A percentile compares a stretch with the other conserved stretches of the same genome.
Conservation (phyloP, 169 alveolate genomes). For the Plasmodium adleri region DNA sequence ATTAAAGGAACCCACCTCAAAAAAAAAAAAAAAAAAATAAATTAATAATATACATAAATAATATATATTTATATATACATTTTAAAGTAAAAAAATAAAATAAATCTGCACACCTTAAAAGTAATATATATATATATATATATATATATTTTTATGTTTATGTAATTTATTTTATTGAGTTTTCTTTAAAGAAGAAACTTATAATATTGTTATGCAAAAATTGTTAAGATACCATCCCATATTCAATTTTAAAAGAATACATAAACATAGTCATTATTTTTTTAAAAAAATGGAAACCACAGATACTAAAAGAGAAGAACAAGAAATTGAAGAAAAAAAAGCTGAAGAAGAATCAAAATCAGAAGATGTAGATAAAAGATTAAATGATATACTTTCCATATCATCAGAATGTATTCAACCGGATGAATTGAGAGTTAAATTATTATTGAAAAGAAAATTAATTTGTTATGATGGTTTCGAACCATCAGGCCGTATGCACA, state of each 20-base stretch:
- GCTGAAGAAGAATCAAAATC: conserved; percentile 28
- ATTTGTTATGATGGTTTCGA: conserved; percentile 99
- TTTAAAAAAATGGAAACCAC: conserved; percentile 24
- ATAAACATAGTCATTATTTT: conserved; percentile 6
- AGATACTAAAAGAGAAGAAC: conserved; percentile 28
- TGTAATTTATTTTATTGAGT: background rate
- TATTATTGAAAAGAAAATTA: conserved; percentile 49
- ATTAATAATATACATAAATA: too few species aligned
- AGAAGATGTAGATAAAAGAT: conserved; percentile 78
- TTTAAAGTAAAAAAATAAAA: background rate
- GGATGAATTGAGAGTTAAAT: conserved; percentile 75
- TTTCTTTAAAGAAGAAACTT: background rate
- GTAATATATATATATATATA: background rate
- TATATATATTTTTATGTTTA: background rate
- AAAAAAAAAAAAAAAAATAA: too few species aligned
- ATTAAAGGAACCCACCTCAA: too few species aligned
- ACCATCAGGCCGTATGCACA: conserved; percentile 99
- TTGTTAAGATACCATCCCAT: background rate
- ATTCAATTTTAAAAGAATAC: conserved; percentile 14
- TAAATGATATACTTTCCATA: conserved; percentile 81
- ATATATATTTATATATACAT: too few species aligned
- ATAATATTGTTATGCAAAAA: conserved; percentile 26
- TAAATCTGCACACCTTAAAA: background rate
- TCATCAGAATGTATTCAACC: conserved; percentile 88
- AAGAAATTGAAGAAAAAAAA: conserved; percentile 16